These are phyloP conservation scores for Naganishia kalamii DNA, from an alignment of 768 basidiomycete species.

Conservation along the genomic window DNA sequence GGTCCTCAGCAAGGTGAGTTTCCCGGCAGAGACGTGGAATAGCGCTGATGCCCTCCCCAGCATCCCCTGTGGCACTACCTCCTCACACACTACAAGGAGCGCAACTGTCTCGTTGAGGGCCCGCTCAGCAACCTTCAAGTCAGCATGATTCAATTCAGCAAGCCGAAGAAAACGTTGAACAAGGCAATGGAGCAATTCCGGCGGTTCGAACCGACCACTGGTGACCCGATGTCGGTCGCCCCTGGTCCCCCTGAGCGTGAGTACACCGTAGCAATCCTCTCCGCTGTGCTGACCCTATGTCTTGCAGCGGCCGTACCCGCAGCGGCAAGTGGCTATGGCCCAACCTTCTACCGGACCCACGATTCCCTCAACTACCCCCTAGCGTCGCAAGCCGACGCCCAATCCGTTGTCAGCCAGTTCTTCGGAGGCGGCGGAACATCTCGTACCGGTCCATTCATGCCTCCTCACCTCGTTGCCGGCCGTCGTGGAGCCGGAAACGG, in stretches of 20 bases:
- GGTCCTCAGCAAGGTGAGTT: constrained; percentile 85
- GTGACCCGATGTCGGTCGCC: constrained; percentile 57
- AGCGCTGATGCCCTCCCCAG: constrained; percentile 49
- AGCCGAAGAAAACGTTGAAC: constrained; percentile 78
- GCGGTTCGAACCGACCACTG: constrained; percentile 82
- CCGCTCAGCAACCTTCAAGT: constrained; percentile 91
- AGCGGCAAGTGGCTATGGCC: constrained; percentile 88
- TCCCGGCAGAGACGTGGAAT: not conserved
- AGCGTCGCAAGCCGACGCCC: constrained; percentile 74
- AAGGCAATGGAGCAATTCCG: constrained; percentile 92
- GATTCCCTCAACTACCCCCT: constrained; percentile 90
- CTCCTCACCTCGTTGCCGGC: constrained; percentile 58
- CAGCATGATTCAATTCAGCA: constrained; percentile 99
- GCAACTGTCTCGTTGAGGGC: constrained; percentile 85
- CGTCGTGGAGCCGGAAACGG: constrained; percentile 63
- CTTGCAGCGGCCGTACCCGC: constrained; percentile 63
- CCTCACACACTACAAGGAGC: constrained; percentile 97
- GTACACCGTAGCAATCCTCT: not conserved
- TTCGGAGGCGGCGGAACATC: constrained; percentile 68
- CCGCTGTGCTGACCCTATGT: not conserved
- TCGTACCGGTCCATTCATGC: constrained; percentile 27
- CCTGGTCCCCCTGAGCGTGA: constrained; percentile 24
- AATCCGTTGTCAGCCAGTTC: constrained; percentile 91
- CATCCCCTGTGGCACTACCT: constrained; percentile 98
- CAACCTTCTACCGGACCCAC: constrained; percentile 90